These are phyloP conservation scores for Ceratobasidium papillatum DNA, from an alignment of 1,284 basidiomycete genomes.

Conservation along the genomic window DNA sequence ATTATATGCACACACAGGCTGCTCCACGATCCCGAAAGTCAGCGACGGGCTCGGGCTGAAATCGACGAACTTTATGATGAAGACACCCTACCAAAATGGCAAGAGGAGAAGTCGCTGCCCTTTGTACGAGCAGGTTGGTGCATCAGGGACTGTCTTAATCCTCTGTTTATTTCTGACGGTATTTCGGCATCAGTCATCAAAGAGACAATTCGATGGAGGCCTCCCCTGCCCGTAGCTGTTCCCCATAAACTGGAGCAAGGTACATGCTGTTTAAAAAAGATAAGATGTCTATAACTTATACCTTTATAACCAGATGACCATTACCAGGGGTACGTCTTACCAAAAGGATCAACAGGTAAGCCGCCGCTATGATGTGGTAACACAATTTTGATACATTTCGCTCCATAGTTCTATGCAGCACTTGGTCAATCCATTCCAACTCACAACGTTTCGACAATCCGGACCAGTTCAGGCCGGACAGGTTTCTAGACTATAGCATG, in stretches of 20 bases:
- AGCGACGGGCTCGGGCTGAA: constrained; percentile 4
- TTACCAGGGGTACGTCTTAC: constrained; percentile 19
- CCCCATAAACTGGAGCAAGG: constrained; percentile 28
- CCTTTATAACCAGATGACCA: not conserved
- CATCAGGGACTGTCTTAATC: not conserved
- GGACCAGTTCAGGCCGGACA: constrained; percentile 84
- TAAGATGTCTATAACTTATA: not conserved
- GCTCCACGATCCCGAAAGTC: not conserved
- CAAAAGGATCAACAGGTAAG: constrained; percentile 26
- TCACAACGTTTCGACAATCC: constrained; percentile 88
- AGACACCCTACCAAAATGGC: constrained; percentile 15
- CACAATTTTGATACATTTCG: too few species aligned
- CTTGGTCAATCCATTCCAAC: constrained; percentile 53
- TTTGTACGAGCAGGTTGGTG: not conserved
- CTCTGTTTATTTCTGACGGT: not conserved
- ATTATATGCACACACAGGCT: not conserved
- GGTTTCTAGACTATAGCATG: constrained; percentile 81
- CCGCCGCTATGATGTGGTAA: too few species aligned
- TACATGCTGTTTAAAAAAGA: not conserved
- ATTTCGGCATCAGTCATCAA: constrained; percentile 1
- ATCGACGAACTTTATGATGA: constrained; percentile 27
- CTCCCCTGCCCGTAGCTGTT: constrained; percentile 19
- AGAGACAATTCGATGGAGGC: constrained; percentile 21
- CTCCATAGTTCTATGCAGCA: constrained; percentile 4
- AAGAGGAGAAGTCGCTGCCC: constrained; percentile 8